These are phyloP conservation scores for Lepidium didymum DNA, from an alignment of 345 rosid species.

Conservation along the genomic window DNA sequence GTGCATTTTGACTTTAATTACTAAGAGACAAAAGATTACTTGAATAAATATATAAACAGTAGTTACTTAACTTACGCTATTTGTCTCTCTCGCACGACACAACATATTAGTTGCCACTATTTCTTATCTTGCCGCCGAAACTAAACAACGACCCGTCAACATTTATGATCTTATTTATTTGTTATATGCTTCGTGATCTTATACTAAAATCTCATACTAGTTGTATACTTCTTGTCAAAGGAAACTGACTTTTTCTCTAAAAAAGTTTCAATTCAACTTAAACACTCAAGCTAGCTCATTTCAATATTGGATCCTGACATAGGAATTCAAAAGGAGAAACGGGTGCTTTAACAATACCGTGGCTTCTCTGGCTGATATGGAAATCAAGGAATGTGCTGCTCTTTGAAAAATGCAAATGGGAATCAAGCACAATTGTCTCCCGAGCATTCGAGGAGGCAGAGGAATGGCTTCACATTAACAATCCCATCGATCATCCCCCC, in stretches of 20 bases:
- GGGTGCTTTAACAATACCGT: neutral
- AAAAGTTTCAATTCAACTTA: neutral
- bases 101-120: slow-evolving; percentile 7
- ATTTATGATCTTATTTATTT: neutral
- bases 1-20: slow-evolving; percentile 12
- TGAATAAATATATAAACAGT: neutral
- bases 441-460: no score
- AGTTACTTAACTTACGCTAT: slow-evolving; percentile 18
- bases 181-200: neutral
- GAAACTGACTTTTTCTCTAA: neutral
- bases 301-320: neutral
- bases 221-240: neutral
- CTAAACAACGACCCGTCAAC: neutral
- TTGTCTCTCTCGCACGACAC: slow-evolving; percentile 17
- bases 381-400: no score
- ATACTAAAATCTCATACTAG: neutral
- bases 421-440: no score
- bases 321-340: neutral
- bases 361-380: no score
- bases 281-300: neutral
- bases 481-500: no score
- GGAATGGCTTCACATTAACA: no score
- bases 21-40: neutral
- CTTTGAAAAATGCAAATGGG: no score
- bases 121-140: neutral